Conservation (phyloP, 2,329 filamentous ascomycete species). For the Pseudocercospora vitis region DNA sequence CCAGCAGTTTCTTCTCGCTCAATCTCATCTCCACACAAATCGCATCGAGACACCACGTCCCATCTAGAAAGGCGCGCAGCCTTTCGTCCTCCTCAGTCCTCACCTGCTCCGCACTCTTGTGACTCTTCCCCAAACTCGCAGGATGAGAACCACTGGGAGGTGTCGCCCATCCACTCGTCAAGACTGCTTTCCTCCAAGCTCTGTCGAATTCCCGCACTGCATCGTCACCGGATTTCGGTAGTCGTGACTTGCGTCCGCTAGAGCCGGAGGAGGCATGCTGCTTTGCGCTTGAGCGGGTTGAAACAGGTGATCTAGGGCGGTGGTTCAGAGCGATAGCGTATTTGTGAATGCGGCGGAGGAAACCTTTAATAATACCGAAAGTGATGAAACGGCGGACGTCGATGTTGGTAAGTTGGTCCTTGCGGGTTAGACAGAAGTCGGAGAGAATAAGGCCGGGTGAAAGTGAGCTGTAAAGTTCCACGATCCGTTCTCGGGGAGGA, state of each 20-base stretch:
- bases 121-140: slow-evolving; percentile 38
- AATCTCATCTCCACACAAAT: slow-evolving; percentile 75
- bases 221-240: slow-evolving; percentile 23
- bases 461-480: slow-evolving; percentile 83
- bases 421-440: slow-evolving; percentile 79
- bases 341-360: slow-evolving; percentile 85
- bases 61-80: slow-evolving; percentile 69
- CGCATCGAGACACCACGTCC: slow-evolving; percentile 75
- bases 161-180: slow-evolving; percentile 34
- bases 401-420: slow-evolving; percentile 69
- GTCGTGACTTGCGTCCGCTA: slow-evolving; percentile 14
- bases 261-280: slow-evolving; percentile 16
- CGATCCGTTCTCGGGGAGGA: slow-evolving; percentile 50
- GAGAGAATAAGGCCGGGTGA: slow-evolving; percentile 79
- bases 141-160: slow-evolving; percentile 31
- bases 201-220: slow-evolving; percentile 31
- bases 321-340: slow-evolving; percentile 64
- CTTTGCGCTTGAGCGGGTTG: slow-evolving; percentile 13
- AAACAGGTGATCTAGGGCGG: slow-evolving; percentile 14
- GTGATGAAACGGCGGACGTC: slow-evolving; percentile 91
- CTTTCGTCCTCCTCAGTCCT: slow-evolving; percentile 43
- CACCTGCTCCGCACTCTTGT: slow-evolving; percentile 22
- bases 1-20: slow-evolving; percentile 68
- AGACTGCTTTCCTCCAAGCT: slow-evolving; percentile 38
- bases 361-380: slow-evolving; percentile 93